Conservation (phyloP, 2,329 filamentous ascomycete genomes). For the Akanthomyces lecanii region DNA sequence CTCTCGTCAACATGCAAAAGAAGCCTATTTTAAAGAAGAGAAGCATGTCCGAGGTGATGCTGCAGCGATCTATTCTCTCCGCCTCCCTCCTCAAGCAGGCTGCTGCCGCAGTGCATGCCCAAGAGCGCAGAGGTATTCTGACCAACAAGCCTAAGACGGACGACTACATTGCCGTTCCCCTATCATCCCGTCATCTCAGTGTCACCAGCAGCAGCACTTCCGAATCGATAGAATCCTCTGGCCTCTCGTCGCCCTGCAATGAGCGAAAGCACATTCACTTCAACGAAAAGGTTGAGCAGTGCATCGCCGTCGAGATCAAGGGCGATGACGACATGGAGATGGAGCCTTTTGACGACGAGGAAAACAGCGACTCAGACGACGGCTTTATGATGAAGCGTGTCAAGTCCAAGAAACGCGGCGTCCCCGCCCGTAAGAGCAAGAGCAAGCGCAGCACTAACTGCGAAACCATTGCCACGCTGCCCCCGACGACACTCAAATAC, state of each 20-base stretch:
- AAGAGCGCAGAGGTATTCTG: constrained; percentile 56
- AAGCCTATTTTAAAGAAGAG: constrained; percentile 96
- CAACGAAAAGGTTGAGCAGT: constrained; percentile 92
- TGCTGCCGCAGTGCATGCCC: constrained; percentile 78
- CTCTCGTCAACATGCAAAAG: constrained; percentile 62
- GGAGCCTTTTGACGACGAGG: constrained; percentile 47
- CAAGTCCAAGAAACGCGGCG: constrained; percentile 48
- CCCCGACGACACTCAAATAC: constrained; percentile 83
- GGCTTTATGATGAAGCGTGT: constrained; percentile 78
- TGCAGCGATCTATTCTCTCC: constrained; percentile 81
- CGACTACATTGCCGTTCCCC: constrained; percentile 63
- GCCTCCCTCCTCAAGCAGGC: constrained; percentile 89
- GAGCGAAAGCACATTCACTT: constrained; percentile 90
- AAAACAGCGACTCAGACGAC: constrained; percentile 69
- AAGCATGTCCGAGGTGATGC: constrained; percentile 92
- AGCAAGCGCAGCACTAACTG: constrained; percentile 38
- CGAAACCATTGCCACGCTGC: constrained; percentile 82
- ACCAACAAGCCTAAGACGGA: constrained; percentile 58
- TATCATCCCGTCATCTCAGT: constrained; percentile 58
- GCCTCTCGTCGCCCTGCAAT: constrained; percentile 56
- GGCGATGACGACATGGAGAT: constrained; percentile 69
- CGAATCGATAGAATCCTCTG: constrained; percentile 66
- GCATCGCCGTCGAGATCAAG: constrained; percentile 87
- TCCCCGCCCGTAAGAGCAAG: constrained; percentile 37
- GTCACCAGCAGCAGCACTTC: constrained; percentile 58